Evolutionary conservation across 495 filamentous ascomycete genomes (phyloP).

Genomic region (Lentithecium fluviatile): DNA sequence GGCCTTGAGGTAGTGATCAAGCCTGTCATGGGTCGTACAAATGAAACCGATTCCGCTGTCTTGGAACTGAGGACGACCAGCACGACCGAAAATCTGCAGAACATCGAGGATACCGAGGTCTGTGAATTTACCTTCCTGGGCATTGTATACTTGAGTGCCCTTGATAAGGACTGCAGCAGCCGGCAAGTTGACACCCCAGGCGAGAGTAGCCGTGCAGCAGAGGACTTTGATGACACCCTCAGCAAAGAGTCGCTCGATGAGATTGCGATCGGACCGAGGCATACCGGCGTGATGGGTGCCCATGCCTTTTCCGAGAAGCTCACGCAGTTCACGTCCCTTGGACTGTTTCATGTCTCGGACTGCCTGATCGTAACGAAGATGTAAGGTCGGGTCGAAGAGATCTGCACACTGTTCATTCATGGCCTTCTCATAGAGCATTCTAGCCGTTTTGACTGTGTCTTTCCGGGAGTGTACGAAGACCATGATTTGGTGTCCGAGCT

Average conservation of each 20-base stretch:
- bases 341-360: constrained; percentile 78
- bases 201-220: constrained; percentile 96
- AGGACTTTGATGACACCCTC: constrained; percentile 90
- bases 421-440: constrained; percentile 81
- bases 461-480: constrained; percentile 97
- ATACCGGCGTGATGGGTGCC: constrained; percentile 97
- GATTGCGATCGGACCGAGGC: constrained; percentile 85
- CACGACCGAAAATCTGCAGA: constrained; percentile 96
- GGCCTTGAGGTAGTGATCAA: constrained; percentile 87
- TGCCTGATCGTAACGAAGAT: constrained; percentile 69
- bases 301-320: constrained; percentile 83
- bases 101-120: constrained; percentile 97
- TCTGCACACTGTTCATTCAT: constrained; percentile 71
- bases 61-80: constrained; percentile 94
- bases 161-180: constrained; percentile 98
- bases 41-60: constrained; percentile 96
- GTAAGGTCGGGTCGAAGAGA: constrained; percentile 75
- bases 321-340: constrained; percentile 79
- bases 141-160: constrained; percentile 93
- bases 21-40: constrained; percentile 87
- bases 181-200: constrained; percentile 98
- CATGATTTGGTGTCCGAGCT: constrained; percentile 90
- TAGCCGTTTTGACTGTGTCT: constrained; percentile 86
- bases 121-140: constrained; percentile 92
- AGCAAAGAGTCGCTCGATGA: constrained; percentile 86